These are phyloP conservation scores for Dioszegia hungarica DNA, from an alignment of 768 basidiomycete species.

Conservation along the genomic window DNA sequence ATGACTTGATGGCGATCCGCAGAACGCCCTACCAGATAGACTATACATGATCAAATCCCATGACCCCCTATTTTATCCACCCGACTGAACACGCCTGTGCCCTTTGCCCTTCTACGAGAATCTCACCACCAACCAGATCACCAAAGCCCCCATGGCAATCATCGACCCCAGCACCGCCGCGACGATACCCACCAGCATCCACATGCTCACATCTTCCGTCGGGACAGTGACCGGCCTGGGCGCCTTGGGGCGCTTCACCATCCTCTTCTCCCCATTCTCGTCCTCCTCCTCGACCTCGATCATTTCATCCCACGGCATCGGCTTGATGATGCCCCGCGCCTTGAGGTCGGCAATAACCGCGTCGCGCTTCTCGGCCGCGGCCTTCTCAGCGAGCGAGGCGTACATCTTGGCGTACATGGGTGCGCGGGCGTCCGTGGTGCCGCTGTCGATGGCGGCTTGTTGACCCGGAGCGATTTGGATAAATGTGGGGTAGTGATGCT, in stretches of 20 bases:
- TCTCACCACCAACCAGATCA: background rate
- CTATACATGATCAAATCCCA: too few relatives aligned
- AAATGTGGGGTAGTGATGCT: conserved; percentile 90
- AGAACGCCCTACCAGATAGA: too few relatives aligned
- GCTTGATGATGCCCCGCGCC: conserved; percentile 40
- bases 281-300: conserved; percentile 15
- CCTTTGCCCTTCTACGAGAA: background rate
- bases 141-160: background rate
- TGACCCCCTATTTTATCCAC: too few relatives aligned
- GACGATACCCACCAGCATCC: conserved; percentile 26
- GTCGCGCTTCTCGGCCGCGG: conserved; percentile 17
- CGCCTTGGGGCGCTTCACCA: conserved; percentile 10
- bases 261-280: conserved; percentile 16
- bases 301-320: conserved; percentile 23
- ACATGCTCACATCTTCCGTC: conserved; percentile 11
- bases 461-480: conserved; percentile 50
- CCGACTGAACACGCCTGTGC: too few relatives aligned
- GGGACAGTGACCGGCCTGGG: background rate
- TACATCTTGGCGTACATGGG: conserved; percentile 38
- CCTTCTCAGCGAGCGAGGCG: conserved; percentile 31
- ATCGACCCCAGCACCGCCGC: conserved; percentile 22
- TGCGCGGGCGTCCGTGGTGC: conserved; percentile 48
- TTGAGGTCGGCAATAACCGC: conserved; percentile 53
- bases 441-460: conserved; percentile 33
- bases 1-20: too few relatives aligned